Evolutionary conservation across 441 rosid species (phyloP).

Genomic region (Bocquillonia castaneifolia): DNA sequence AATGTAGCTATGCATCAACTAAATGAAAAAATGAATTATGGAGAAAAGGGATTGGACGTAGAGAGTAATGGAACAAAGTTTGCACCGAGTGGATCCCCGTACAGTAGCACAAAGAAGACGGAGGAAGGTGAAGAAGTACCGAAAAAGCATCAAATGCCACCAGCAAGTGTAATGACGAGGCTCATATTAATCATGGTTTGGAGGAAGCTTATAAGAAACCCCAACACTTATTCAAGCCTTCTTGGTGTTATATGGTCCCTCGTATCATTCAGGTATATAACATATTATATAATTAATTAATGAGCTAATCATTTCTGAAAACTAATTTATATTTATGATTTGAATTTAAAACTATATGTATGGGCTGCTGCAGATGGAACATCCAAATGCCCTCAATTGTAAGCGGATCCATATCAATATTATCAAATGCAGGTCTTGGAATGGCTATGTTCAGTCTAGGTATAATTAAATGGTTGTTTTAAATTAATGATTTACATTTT

Average conservation of each 20-base stretch:
- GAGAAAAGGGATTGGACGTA: slow-evolving; percentile 36
- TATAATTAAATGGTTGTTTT: slow-evolving; percentile 30
- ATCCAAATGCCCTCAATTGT: slow-evolving; percentile 74
- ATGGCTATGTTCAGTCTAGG: slow-evolving; percentile 98
- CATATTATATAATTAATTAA: background rate
- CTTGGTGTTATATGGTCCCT: slow-evolving; percentile 79
- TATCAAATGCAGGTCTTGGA: slow-evolving; percentile 84
- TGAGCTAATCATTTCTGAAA: background rate
- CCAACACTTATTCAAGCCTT: slow-evolving; percentile 85
- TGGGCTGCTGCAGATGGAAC: slow-evolving; percentile 46
- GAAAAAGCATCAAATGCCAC: slow-evolving; percentile 69
- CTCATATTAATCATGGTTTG: slow-evolving; percentile 79
- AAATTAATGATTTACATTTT: no score
- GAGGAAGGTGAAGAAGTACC: slow-evolving; percentile 34
- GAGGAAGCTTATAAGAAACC: slow-evolving; percentile 89
- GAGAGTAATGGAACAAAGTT: slow-evolving; percentile 33
- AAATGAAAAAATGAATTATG: slow-evolving; percentile 51
- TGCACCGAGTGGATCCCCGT: background rate
- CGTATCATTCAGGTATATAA: slow-evolving; percentile 54
- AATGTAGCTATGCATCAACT: slow-evolving; percentile 52
- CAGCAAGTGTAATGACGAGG: slow-evolving; percentile 84
- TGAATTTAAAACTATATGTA: background rate
- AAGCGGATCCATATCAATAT: slow-evolving; percentile 64
- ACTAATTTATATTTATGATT: background rate
- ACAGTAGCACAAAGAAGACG: slow-evolving; percentile 32